Evolutionary conservation across 495 filamentous ascomycete genomes (phyloP).

Genomic region (Gamarada debralockiae): DNA sequence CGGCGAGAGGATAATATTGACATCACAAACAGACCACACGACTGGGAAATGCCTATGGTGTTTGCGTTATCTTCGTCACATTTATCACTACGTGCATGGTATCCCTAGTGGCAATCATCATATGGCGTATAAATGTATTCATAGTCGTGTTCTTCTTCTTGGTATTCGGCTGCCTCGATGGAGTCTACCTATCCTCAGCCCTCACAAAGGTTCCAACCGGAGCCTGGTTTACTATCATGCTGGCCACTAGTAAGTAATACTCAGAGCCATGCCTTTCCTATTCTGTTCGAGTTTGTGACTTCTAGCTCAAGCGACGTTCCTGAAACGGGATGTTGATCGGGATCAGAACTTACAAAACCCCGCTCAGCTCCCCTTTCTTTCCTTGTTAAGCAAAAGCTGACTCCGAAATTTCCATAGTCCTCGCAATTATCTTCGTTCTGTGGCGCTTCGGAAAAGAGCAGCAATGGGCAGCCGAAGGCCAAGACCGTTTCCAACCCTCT

Average conservation of each 20-base stretch:
- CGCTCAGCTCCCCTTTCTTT: too few species aligned
- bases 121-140: constrained; percentile 57
- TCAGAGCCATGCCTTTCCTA: too few species aligned
- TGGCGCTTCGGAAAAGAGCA: constrained; percentile 74
- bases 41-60: constrained; percentile 49
- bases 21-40: constrained; percentile 36
- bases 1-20: not conserved
- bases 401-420: too few species aligned
- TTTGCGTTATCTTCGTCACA: constrained; percentile 72
- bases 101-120: constrained; percentile 60
- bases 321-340: too few species aligned
- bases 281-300: too few species aligned
- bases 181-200: constrained; percentile 61
- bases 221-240: constrained; percentile 69
- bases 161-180: constrained; percentile 57
- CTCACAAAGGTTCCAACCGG: constrained; percentile 67
- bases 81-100: constrained; percentile 73
- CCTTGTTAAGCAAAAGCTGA: too few species aligned
- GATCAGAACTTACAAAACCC: too few species aligned
- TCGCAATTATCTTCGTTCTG: constrained; percentile 58
- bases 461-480: constrained; percentile 65
- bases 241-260: too few species aligned
- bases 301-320: too few species aligned
- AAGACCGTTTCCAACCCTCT: constrained; percentile 50
- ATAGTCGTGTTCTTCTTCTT: constrained; percentile 60